These are phyloP conservation scores for Striga asiatica DNA, from an alignment of 257 asterid species.

Conservation along the genomic window DNA sequence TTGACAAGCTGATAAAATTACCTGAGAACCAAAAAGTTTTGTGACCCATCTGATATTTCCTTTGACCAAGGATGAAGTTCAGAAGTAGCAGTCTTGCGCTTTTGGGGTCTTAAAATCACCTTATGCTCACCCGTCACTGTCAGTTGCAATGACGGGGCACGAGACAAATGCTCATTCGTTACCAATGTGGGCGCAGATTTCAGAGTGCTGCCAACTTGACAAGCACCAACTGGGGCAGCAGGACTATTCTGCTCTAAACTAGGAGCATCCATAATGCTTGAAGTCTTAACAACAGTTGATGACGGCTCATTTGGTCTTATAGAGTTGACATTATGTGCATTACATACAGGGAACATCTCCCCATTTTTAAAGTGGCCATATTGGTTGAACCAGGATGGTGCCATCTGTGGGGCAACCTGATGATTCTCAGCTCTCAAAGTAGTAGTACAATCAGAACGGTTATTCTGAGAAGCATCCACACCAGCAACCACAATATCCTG, in stretches of 20 bases:
- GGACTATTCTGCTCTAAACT: conserved; percentile 31
- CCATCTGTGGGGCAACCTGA: conserved; percentile 56
- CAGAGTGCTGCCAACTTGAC: no score
- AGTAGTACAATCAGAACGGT: conserved; percentile 9
- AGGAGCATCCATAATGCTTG: conserved; percentile 28
- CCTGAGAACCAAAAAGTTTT: conserved; percentile 41
- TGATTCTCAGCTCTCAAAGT: conserved; percentile 21
- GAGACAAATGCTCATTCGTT: no score
- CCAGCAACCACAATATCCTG: conserved; percentile 24
- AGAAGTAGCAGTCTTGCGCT: conserved; percentile 51
- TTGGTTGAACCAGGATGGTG: conserved; percentile 74
- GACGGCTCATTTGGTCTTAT: conserved; percentile 36
- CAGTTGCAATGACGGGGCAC: no score
- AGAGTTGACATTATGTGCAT: conserved; percentile 26
- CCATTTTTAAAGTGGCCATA: conserved; percentile 52
- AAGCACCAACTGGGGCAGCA: conserved; percentile 30
- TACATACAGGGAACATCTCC: conserved; percentile 31
- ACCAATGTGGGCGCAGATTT: no score
- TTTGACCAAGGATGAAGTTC: conserved; percentile 50
- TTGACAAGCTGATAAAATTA: conserved; percentile 5
- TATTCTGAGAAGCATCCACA: conserved; percentile 26
- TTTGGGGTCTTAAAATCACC: conserved; percentile 34
- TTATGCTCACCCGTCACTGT: conserved; percentile 27
- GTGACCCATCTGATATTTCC: conserved; percentile 44
- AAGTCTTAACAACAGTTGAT: conserved; percentile 31